Evolutionary conservation across 2,329 filamentous ascomycete genomes (phyloP), one percentile per base, ranked within the genome.

Genomic region (Stachybotrys chlorohalonatus): DNA sequence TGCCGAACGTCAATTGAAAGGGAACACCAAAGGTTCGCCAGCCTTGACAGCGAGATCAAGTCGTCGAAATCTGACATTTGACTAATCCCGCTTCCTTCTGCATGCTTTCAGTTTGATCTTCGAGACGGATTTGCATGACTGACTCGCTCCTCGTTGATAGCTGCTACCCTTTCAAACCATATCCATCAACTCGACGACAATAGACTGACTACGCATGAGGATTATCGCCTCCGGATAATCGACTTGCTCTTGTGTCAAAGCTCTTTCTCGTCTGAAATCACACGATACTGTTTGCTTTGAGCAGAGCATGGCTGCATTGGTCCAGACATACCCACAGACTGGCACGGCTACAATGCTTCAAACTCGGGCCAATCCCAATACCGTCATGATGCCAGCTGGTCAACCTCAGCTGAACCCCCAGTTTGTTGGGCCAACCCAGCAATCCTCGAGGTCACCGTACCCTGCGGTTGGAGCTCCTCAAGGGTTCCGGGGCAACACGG

Each of bases 281-380:
- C 5, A 42, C 36, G 9, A 42, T 3, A 9, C 36, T 42, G 9
- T 5, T 42, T 42, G 36, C 36, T 42, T 5, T 5, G 8, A 9
- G 36, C 8, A 42, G 36, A 42, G 36, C 13, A 93, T 94, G 89
- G 89, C 89, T 77, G 87, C 89, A 72, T 79, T 93, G 77, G 86
- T 92, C 67, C 89, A 93, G 75, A 84, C 86, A 58, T 89, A 88
- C 68, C 83, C 88, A 74, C 86, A 90, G 73, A 84, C 85, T 66
- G 79, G 80, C 71, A 85, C 87, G 62, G 80, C 85, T 64, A 85
- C 85, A 60, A 87, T 91, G 81, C 84, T 92, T 65, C 87, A 90
- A 70, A 81, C 85, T 63, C 83, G 86, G 69, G 83, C 86, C 58
- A 79, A 80, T 54, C 86, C 87, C 57, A 65, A 63, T 50, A 59